Conservation (phyloP, 768 basidiomycete species). For the Clavaria fumosa region DNA sequence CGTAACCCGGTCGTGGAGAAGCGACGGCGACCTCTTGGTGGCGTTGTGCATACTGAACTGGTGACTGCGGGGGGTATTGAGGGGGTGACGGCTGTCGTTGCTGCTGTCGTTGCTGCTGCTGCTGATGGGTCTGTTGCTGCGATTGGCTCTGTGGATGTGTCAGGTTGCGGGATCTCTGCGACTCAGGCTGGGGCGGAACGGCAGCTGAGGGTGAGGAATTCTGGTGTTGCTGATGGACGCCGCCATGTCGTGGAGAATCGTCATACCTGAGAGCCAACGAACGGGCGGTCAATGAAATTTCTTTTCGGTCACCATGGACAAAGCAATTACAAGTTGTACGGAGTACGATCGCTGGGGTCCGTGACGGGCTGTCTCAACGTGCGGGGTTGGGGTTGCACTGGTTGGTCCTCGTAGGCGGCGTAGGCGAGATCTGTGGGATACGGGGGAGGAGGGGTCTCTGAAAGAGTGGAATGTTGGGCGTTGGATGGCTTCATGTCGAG, state of each 20-base stretch:
- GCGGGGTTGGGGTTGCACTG: slow-evolving; percentile 26
- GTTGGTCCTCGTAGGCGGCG: slow-evolving; percentile 40
- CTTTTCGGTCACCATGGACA: too few species aligned
- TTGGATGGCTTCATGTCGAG: slow-evolving; percentile 3
- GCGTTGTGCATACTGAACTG: slow-evolving; percentile 3
- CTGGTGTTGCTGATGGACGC: slow-evolving; percentile 27
- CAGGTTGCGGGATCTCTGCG: background rate
- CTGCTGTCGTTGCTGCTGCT: slow-evolving; percentile 7
- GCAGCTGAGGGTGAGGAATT: slow-evolving; percentile 4
- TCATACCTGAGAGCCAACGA: slow-evolving; percentile 48
- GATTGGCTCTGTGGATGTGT: slow-evolving; percentile 1
- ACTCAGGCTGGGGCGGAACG: background rate
- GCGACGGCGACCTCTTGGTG: slow-evolving; percentile 27
- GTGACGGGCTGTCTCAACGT: slow-evolving; percentile 30
- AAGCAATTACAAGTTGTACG: slow-evolving; percentile 51
- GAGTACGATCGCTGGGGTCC: slow-evolving; percentile 40
- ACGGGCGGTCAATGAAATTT: too few species aligned
- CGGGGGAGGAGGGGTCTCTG: slow-evolving; percentile 24
- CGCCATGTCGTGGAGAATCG: slow-evolving; percentile 26
- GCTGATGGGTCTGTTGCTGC: slow-evolving; percentile 5
- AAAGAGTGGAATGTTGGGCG: background rate
- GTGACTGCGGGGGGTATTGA: slow-evolving; percentile 4
- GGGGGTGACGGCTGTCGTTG: slow-evolving; percentile 3
- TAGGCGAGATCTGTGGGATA: slow-evolving; percentile 59
- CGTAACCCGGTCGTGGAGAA: slow-evolving; percentile 61